phyloP scores from a whole-genome alignment of 2,329 filamentous ascomycete species.

The Ilyonectria destructans region DNA sequence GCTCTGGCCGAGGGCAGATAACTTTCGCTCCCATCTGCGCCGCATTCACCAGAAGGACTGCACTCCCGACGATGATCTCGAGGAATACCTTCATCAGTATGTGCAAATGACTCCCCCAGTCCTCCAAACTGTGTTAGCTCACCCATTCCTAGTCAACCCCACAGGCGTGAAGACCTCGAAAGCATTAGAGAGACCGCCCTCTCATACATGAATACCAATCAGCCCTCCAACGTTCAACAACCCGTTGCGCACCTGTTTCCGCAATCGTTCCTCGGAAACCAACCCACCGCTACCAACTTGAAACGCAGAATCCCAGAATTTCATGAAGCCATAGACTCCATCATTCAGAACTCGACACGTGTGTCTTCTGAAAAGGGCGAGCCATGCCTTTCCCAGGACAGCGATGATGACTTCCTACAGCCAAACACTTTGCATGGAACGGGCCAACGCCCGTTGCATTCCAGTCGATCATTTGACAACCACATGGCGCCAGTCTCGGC shows the following conservation, averaged over 20 bases:
- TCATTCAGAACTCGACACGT: conserved; percentile 31
- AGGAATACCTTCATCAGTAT: conserved; percentile 52
- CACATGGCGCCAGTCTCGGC: neutral
- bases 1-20: conserved; percentile 86
- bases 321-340: conserved; percentile 17
- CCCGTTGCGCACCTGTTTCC: conserved; percentile 26
- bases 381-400: conserved; percentile 35
- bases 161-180: conserved; percentile 42
- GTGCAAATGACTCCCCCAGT: neutral
- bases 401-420: conserved; percentile 37
- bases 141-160: conserved; percentile 29
- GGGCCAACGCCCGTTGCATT: conserved; percentile 14
- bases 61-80: conserved; percentile 57
- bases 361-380: conserved; percentile 35
- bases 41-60: conserved; percentile 73
- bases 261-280: conserved; percentile 20
- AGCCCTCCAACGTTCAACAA: conserved; percentile 34
- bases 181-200: conserved; percentile 50
- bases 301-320: conserved; percentile 27
- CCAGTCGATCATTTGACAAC: neutral
- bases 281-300: neutral
- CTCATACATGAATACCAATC: conserved; percentile 40
- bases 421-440: conserved; percentile 33
- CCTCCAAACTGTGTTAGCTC: conserved; percentile 1
- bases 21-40: conserved; percentile 85